A percentile compares a stretch with the other conserved stretches of the same genome.
Conservation (phyloP, 169 alveolate species). For the Plasmodium cynomolgi region DNA sequence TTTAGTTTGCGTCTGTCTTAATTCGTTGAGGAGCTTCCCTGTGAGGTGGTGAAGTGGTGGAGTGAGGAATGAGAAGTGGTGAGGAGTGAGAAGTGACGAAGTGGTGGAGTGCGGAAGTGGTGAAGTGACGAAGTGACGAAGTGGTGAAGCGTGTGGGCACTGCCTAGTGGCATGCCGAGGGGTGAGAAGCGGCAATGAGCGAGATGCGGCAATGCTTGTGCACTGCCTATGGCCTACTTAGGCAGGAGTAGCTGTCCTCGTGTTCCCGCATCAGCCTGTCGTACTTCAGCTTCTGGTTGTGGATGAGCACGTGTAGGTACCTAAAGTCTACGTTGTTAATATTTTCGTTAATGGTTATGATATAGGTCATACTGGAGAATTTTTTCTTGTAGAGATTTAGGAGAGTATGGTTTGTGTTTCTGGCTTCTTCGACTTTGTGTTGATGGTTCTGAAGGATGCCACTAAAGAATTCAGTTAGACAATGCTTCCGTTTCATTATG, state of each 20-base stretch:
- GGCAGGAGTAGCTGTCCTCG: slow-evolving; percentile 22
- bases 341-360: slow-evolving; percentile 32
- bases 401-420: slow-evolving; percentile 33
- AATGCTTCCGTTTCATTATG: slow-evolving; percentile 15
- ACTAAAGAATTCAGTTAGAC: slow-evolving; percentile 19
- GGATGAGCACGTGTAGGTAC: slow-evolving; percentile 35
- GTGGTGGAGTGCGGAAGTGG: too few species aligned
- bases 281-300: slow-evolving; percentile 33
- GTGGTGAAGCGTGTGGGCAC: not conserved
- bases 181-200: too few species aligned
- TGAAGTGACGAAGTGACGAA: too few species aligned
- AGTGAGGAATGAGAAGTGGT: not conserved
- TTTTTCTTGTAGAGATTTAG: slow-evolving; percentile 53
- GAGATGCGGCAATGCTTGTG: too few species aligned
- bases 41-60: too few species aligned
- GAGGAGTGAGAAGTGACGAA: not conserved
- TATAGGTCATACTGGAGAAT: slow-evolving; percentile 12
- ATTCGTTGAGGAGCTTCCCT: slow-evolving; percentile 47
- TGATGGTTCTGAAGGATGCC: slow-evolving; percentile 22
- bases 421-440: slow-evolving; percentile 20
- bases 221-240: slow-evolving; percentile 1
- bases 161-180: not conserved
- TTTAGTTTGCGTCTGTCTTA: slow-evolving; percentile 8
- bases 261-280: slow-evolving; percentile 37
- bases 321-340: slow-evolving; percentile 47